Evolutionary conservation across 2,329 filamentous ascomycete species (phyloP), one percentile per base, ranked within the genome.

Genomic region (Phaeoacremonium minimum): DNA sequence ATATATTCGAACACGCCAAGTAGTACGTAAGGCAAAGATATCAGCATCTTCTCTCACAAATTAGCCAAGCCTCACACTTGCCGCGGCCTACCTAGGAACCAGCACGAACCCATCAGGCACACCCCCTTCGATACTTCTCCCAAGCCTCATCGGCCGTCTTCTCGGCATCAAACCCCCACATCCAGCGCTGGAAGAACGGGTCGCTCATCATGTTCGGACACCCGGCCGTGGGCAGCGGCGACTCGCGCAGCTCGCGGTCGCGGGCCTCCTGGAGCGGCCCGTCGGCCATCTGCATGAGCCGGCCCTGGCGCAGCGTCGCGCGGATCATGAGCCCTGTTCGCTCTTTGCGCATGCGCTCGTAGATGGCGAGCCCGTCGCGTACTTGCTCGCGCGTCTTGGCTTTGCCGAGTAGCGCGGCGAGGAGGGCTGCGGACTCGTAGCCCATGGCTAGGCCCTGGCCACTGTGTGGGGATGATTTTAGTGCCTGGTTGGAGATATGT

Each of bases 171-270:
- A 46, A 49, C 0, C 44, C 44, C 47, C 45, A 48, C 16, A 49
- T 16, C 47, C 45, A 49, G 14, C 35, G 34, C 32, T 48, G 47
- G 17, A 48, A 49, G 39, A 49, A 46, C 3, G 46, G 46, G 22
- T 49, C 46, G 5, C 44, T 44, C 16, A 49, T 17, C 14, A 37
- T 40, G 17, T 49, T 49, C 3, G 46, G 47, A 30, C 33, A 48
- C n/a, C 47, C 46, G 18, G 41, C 41, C 6, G 32, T 45, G 17
- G 46, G 47, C n/a, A n/a, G n/a, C n/a, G n/a, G n/a, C 5, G 28
- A 33, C 16, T 46, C 44, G 22, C 28, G 16, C 9, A 48, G 35
- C 17, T 36, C 32, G 16, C 42, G 37, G 33, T 48, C 41, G 7
- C 47, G 44, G 30, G 44, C 44, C 14, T 49, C 40, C 19, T 44